Evolutionary conservation across 2,329 filamentous ascomycete genomes (phyloP).

Genomic region (Penicillium sp.): DNA sequence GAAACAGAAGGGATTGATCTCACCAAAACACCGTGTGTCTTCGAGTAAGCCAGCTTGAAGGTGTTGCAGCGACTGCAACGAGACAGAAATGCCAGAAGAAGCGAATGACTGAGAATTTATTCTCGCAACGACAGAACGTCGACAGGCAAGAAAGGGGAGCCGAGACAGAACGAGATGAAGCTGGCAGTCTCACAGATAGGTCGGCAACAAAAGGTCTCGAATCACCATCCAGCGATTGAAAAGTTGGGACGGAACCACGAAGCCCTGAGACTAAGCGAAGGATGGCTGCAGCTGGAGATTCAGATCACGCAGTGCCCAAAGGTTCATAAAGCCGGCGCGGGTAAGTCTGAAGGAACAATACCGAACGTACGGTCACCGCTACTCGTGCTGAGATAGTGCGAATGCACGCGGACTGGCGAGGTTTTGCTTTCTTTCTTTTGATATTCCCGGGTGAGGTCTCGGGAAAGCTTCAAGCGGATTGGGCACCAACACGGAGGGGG

Average conservation of each 20-base stretch:
- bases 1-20: conserved; percentile 27
- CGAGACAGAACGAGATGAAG: conserved; percentile 45
- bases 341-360: neutral
- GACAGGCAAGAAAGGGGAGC: conserved; percentile 28
- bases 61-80: conserved; percentile 46
- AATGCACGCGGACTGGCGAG: conserved; percentile 20
- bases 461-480: conserved; percentile 34
- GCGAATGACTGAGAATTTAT: conserved; percentile 49
- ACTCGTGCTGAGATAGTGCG: conserved; percentile 2
- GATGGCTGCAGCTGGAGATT: conserved; percentile 32
- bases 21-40: conserved; percentile 47
- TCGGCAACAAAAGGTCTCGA: conserved; percentile 32
- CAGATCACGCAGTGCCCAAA: conserved; percentile 23
- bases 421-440: conserved; percentile 26
- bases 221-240: conserved; percentile 34
- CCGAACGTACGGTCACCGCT: conserved; percentile 11
- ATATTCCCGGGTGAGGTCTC: conserved; percentile 20
- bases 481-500: conserved; percentile 27
- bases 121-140: conserved; percentile 39
- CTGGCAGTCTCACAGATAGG: conserved; percentile 34
- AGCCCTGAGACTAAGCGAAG: conserved; percentile 28
- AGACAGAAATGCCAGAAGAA: conserved; percentile 41
- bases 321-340: conserved; percentile 17
- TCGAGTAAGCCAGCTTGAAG: conserved; percentile 52
- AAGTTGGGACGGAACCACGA: conserved; percentile 10